These are phyloP conservation scores for Rhinocladiella mackenziei DNA, from an alignment of 2,329 filamentous ascomycete genomes.

Conservation along the genomic window DNA sequence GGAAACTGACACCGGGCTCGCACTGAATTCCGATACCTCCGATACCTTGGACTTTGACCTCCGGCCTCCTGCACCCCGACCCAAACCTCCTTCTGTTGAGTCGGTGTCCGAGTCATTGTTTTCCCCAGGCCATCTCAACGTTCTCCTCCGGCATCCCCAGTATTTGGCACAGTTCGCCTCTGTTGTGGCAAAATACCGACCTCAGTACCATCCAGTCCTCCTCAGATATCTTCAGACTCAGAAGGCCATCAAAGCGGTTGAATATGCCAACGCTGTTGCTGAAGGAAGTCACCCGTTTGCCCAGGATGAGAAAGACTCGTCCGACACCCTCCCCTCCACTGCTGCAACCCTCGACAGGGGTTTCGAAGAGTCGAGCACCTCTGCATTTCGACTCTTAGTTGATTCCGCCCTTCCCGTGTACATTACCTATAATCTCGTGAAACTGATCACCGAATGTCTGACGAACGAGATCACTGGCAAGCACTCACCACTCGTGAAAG, in stretches of 20 bases:
- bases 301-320: slow-evolving; percentile 22
- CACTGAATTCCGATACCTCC: slow-evolving; percentile 7
- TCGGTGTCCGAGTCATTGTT: slow-evolving; percentile 39
- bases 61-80: slow-evolving; percentile 39
- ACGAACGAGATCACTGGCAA: slow-evolving; percentile 44
- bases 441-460: slow-evolving; percentile 41
- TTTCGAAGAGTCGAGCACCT: slow-evolving; percentile 36
- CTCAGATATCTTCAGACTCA: slow-evolving; percentile 39
- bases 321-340: slow-evolving; percentile 6
- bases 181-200: slow-evolving; percentile 41
- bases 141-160: slow-evolving; percentile 39
- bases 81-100: slow-evolving; percentile 35
- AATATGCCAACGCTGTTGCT: slow-evolving; percentile 45
- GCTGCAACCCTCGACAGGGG: slow-evolving; percentile 38
- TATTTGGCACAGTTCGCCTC: slow-evolving; percentile 36
- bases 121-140: slow-evolving; percentile 41
- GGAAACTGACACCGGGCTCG: slow-evolving; percentile 6
- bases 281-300: slow-evolving; percentile 31
- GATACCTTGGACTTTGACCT: slow-evolving; percentile 35
- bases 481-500: slow-evolving; percentile 38
- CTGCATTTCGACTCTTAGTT: slow-evolving; percentile 36
- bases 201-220: slow-evolving; percentile 35
- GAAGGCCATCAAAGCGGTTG: slow-evolving; percentile 42
- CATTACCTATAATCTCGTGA: slow-evolving; percentile 40
- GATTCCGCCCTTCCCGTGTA: slow-evolving; percentile 42